Evolutionary conservation across 139 green algal genomes (phyloP), one percentile per base, ranked within the genome.

Genomic region (Chlamydomonas incerta): DNA sequence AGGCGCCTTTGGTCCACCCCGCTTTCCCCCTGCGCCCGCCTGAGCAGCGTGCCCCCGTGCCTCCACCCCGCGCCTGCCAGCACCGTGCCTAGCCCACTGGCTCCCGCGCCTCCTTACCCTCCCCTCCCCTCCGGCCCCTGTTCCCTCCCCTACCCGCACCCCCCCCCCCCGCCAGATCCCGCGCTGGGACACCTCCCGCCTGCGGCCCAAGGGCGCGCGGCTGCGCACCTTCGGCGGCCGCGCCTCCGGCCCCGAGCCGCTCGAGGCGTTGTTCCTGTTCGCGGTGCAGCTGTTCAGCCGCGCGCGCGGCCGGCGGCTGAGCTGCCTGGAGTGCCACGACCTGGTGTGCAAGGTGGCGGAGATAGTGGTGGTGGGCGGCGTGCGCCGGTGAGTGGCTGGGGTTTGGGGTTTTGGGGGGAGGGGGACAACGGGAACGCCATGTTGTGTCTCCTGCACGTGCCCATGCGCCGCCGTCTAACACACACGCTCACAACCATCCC

Each of bases 321-420:
- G 85, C 24, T 74, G 85, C 8, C 81, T 92, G 66, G 88, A 92
- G 80, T 83, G 72, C 28, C 88, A 92, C 71, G 88, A 92, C 85
- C 80, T 92, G 72, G 85, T 92, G 67, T 92, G 88, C 80, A 92
- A 90, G 88, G 82, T 92, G 72, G 85, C 72, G 18, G 84, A 89
- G 73, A 91, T 87, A 31, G 84, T 91, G 71, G 83, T 91, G 68
- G 88, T 91, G 57, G 88, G 88, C n/a, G 88, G 88, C n/a, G 88
- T 91, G n/a, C 83, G 41, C 41, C 41, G 41, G 41, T 50, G 41
- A 50, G 41, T 50, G 41, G 41, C 41, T 50, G 5, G 8, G 5
- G 41, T 13, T 5, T 50, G 41, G 41, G 41, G 41, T 50, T 50
- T 8, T 50, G 41, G 41, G 6, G 41, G 41, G 5, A 50, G 41